Conservation (phyloP, 495 filamentous ascomycete genomes). For the Neurospora sp. region DNA sequence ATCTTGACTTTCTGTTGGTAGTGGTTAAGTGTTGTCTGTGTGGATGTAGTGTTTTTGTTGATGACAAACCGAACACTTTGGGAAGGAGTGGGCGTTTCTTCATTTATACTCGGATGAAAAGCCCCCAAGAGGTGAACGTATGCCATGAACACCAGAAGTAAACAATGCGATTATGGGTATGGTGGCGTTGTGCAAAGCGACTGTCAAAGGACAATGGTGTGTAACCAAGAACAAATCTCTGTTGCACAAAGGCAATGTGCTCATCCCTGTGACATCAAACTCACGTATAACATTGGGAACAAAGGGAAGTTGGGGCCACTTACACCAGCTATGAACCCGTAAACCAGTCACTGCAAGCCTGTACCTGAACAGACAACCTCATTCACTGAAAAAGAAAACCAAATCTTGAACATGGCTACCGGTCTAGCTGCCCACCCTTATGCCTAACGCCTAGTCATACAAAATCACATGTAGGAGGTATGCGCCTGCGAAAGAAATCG, state of each 20-base stretch:
- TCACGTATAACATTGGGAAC: neutral
- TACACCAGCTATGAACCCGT: neutral
- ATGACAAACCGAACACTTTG: neutral
- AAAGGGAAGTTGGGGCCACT: neutral
- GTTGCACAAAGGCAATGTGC: neutral
- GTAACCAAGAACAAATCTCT: neutral
- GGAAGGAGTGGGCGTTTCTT: neutral
- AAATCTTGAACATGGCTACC: conserved; percentile 11
- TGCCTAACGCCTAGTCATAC: conserved; percentile 28
- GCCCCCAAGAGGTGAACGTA: neutral
- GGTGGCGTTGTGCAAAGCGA: neutral
- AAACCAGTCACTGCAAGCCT: neutral
- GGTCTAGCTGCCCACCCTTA: conserved; percentile 14
- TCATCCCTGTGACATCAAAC: neutral
- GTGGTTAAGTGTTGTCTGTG: neutral
- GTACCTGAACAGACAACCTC: neutral
- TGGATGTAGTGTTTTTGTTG: neutral
- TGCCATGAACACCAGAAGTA: neutral
- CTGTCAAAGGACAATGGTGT: neutral
- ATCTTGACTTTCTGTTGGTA: neutral
- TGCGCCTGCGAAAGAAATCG: neutral
- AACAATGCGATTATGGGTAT: neutral
- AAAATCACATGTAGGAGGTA: conserved; percentile 3
- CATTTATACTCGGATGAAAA: neutral
- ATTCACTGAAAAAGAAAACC: conserved; percentile 3